These are phyloP conservation scores for Vitis rupestris DNA, from an alignment of 164 flowering plant species.

Conservation along the genomic window DNA sequence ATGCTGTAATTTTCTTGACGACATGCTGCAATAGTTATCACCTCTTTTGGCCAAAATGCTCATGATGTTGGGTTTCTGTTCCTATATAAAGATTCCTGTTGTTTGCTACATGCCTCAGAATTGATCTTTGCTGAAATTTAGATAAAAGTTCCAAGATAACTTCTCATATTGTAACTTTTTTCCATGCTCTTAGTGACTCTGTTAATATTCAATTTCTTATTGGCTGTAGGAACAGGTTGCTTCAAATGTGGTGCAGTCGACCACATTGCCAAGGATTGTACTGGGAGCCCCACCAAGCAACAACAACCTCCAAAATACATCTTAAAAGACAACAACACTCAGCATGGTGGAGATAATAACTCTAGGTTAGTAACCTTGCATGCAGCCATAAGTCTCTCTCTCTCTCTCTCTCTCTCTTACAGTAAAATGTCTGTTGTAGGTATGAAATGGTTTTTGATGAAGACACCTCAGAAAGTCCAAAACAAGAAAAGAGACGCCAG, in stretches of 20 bases:
- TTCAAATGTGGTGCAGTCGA: slow-evolving; percentile 90
- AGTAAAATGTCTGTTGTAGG: slow-evolving; percentile 30
- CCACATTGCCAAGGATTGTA: slow-evolving; percentile 91
- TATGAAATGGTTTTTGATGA: slow-evolving; percentile 93
- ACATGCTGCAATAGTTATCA: too few relatives aligned
- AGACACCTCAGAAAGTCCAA: slow-evolving; percentile 39
- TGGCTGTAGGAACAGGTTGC: slow-evolving; percentile 63
- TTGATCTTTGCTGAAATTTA: too few relatives aligned
- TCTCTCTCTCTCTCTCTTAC: slow-evolving; percentile 9
- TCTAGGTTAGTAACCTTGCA: slow-evolving; percentile 38
- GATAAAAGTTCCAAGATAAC: too few relatives aligned
- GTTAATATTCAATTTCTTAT: background rate
- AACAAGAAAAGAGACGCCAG: slow-evolving; percentile 25
- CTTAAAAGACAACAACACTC: slow-evolving; percentile 66
- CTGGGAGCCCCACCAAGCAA: slow-evolving; percentile 37
- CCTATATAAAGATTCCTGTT: too few relatives aligned
- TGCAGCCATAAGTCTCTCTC: background rate
- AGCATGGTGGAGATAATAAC: slow-evolving; percentile 62
- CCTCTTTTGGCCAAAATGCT: too few relatives aligned
- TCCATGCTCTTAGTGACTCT: too few relatives aligned
- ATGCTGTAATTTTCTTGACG: too few relatives aligned
- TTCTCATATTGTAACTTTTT: too few relatives aligned
- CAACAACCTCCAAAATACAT: slow-evolving; percentile 50
- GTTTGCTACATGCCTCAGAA: too few relatives aligned
- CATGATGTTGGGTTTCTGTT: too few relatives aligned